Evolutionary conservation across 179 eudicot species (phyloP), one percentile per base, ranked within the genome.

Genomic region (Pouteria campechiana): DNA sequence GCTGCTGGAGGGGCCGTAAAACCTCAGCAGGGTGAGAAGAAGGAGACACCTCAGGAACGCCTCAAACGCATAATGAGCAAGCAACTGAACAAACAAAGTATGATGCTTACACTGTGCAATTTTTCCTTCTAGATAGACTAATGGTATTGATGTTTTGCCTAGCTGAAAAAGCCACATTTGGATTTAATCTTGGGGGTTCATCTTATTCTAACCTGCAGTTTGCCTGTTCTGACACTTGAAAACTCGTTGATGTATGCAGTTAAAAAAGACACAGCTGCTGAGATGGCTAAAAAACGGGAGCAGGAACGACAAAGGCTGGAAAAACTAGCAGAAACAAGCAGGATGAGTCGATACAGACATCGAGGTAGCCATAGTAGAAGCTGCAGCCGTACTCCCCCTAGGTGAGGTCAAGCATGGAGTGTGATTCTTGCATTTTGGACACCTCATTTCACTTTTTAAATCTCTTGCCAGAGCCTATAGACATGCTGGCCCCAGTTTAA

Each of bases 11-110:
- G 54, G 20, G 63, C 67, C 33, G 58, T 74, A 10, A 87, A 79
- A 60, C 83, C 59, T 48, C 80, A 55, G 38, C 55, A n/a, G 31
- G 81, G 62, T 54, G 98, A 86, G 67, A 86, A 90, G 67, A 90
- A 86, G 69, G 98, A 90, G 75, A 90, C 98, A 8, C 98, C 98
- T 57, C 96, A 86, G 54, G 96, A 90, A 61, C 79, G 98, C 54
- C 90, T 90, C 38, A 90, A 90, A 67, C 74, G 98, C 66, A 90
- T 90, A 50, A 90, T 90, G 98, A 78, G 88, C 90, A 87, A 73
- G 60, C 93, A 83, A 46, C 71, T 79, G 32, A 75, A 75, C 50
- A 79, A 86, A 63, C 98, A 90, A 64, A 90, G 98, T 90, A 79
- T 44, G 61, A 23, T 21, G 39, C 44, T 17, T 20, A 60, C 48